These are phyloP conservation scores for Hypericum androsaemum DNA, from an alignment of 345 rosid species.

Conservation along the genomic window DNA sequence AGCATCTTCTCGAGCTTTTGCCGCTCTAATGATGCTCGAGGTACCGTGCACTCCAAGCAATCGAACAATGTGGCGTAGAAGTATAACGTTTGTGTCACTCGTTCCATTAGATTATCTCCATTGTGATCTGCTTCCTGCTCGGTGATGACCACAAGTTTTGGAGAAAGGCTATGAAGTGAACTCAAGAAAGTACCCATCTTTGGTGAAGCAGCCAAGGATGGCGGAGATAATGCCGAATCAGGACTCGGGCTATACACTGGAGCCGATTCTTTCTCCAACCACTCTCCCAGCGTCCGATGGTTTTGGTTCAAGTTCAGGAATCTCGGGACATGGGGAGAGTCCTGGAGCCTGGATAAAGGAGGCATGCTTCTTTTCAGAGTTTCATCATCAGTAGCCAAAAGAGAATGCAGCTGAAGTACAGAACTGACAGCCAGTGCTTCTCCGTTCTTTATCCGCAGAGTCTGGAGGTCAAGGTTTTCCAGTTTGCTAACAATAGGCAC, in stretches of 20 bases:
- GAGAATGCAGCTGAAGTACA: slow-evolving; percentile 55
- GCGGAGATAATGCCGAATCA: slow-evolving; percentile 4
- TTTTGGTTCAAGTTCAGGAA: slow-evolving; percentile 1
- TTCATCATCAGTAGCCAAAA: slow-evolving; percentile 50
- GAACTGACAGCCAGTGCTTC: slow-evolving; percentile 71
- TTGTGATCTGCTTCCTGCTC: slow-evolving; percentile 5
- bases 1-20: slow-evolving; percentile 4
- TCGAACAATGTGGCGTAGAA: slow-evolving; percentile 1
- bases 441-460: slow-evolving; percentile 55
- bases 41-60: slow-evolving; percentile 2
- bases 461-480: slow-evolving; percentile 44
- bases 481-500: slow-evolving; percentile 46
- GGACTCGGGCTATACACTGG: neutral
- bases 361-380: slow-evolving; percentile 29
- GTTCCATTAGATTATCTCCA: neutral
- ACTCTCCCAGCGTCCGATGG: neutral
- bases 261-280: neutral
- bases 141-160: neutral
- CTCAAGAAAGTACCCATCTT: slow-evolving; percentile 2
- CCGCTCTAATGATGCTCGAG: neutral
- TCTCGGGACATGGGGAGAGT: neutral
- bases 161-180: neutral
- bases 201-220: slow-evolving; percentile 1
- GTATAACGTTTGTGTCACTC: neutral
- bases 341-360: no score